These are phyloP conservation scores for Vigna trinervia DNA, from an alignment of 306 rosid genomes.

Conservation along the genomic window DNA sequence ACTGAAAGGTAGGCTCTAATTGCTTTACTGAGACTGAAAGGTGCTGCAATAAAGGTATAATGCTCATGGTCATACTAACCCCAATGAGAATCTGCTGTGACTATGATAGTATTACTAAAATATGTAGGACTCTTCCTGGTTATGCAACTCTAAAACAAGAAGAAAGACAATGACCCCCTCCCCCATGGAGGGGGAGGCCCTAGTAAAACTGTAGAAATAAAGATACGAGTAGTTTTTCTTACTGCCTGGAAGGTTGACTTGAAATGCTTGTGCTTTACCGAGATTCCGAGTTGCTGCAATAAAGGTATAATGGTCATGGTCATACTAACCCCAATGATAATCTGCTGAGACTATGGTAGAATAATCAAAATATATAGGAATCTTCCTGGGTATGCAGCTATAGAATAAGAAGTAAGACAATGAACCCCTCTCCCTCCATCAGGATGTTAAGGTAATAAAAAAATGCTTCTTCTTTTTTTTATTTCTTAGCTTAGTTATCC, in stretches of 20 bases:
- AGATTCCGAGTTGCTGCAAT: slow-evolving; percentile 73
- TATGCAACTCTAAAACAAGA: slow-evolving; percentile 7
- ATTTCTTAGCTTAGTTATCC: slow-evolving; percentile 10
- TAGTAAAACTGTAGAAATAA: slow-evolving; percentile 13
- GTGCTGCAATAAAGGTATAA: slow-evolving; percentile 60
- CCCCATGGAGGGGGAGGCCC: neutral
- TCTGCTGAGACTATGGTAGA: neutral
- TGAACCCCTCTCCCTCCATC: neutral
- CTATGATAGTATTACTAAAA: neutral
- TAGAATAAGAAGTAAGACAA: neutral
- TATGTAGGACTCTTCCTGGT: neutral
- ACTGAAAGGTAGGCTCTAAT: slow-evolving; percentile 49
- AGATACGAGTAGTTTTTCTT: slow-evolving; percentile 38
- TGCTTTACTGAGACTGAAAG: slow-evolving; percentile 54
- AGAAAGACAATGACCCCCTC: neutral
- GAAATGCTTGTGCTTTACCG: slow-evolving; percentile 30
- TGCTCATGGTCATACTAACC: slow-evolving; percentile 33
- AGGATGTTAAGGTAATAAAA: slow-evolving; percentile 19
- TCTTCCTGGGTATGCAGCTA: neutral
- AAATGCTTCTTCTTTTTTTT: neutral
- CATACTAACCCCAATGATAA: neutral
- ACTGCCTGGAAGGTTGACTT: slow-evolving; percentile 60
- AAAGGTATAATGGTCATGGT: slow-evolving; percentile 42
- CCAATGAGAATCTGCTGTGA: neutral
- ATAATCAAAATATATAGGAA: slow-evolving; percentile 1